Evolutionary conservation across 192 early-diverging fungal genomes (phyloP), one percentile per base, ranked within the genome.

Genomic region (Coemansia asiatica): DNA sequence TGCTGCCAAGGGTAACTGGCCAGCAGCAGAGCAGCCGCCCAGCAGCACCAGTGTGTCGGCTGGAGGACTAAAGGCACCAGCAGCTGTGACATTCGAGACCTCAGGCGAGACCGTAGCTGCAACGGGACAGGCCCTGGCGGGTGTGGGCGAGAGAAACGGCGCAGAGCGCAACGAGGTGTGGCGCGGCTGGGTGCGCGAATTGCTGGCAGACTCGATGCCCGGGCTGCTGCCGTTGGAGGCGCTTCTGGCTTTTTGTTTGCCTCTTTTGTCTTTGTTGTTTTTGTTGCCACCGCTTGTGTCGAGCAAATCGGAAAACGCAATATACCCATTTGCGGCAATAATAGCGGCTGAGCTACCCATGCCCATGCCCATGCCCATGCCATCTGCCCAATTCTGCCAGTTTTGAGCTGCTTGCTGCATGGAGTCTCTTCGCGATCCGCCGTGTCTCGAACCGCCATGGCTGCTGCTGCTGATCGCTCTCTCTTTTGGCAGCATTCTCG

Each of bases 61-160:
- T 55, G 51, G 50, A 21, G 63, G 63, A 25, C 63, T 64, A 26
- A 64, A 64, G 4, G 63, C 63, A 27, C 63, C 63, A 27, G 51
- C 26, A 22, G 53, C 63, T n/a, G 63, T 55, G 23, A 64, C 63
- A 38, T 27, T 64, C 35, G 36, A 56, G 33, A 64, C 63, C n/a
- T 53, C 31, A 35, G 46, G 25, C 31, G 53, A 55, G 7, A 21
- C 29, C 6, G 28, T 21, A 22, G 61, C 21, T 33, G 40, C 6
- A 44, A 44, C 15, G 15, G 40, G 15, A 12, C 40, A 44, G 3
- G 48, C 19, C 19, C 53, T 55, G 47, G 29, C 13, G 6, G 33
- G 31, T 19, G 19, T 29, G 15, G 28, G 50, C 18, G 27, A 21
- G 31, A 25, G 53, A 55, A 10, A 55, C 8, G 49, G 36, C 33